phyloP scores from a whole-genome alignment of 306 rosid species.

The Quillaja saponaria region DNA sequence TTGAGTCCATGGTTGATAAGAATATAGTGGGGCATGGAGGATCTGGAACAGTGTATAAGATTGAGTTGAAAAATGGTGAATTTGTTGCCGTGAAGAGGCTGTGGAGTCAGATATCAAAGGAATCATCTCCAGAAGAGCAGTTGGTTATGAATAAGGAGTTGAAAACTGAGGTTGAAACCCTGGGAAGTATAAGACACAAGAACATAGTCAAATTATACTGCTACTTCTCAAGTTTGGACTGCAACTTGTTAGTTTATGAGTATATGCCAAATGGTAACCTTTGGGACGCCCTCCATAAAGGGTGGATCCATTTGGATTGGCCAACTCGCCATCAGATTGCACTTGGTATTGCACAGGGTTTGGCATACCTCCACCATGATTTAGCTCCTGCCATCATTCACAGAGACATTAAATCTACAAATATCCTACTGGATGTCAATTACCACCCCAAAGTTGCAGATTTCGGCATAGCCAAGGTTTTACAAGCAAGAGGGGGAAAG shows the following conservation, averaged over 20 bases:
- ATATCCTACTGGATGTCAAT: constrained; percentile 78
- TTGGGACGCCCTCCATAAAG: constrained; percentile 89
- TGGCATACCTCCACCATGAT: constrained; percentile 96
- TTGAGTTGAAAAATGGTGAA: constrained; percentile 69
- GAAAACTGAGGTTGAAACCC: constrained; percentile 88
- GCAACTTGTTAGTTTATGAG: constrained; percentile 81
- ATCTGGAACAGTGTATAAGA: constrained; percentile 88
- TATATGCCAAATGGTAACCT: constrained; percentile 91
- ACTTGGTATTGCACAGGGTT: constrained; percentile 80
- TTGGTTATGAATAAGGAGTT: constrained; percentile 51
- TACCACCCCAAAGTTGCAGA: constrained; percentile 93
- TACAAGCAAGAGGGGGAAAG: constrained; percentile 83
- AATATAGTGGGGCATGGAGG: constrained; percentile 91
- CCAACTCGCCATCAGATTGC: constrained; percentile 82
- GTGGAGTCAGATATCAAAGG: constrained; percentile 58
- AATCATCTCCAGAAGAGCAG: constrained; percentile 57
- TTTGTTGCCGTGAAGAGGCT: constrained; percentile 77
- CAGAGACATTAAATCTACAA: constrained; percentile 86
- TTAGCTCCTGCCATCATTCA: constrained; percentile 77
- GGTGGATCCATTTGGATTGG: constrained; percentile 79
- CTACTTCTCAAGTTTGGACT: constrained; percentile 73
- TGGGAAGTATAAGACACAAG: constrained; percentile 88
- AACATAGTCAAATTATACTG: constrained; percentile 87
- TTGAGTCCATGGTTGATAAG: constrained; percentile 74
- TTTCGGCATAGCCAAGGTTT: constrained; percentile 94